phyloP scores from a whole-genome alignment of 169 alveolate species.

The Eimeria falciformis region DNA sequence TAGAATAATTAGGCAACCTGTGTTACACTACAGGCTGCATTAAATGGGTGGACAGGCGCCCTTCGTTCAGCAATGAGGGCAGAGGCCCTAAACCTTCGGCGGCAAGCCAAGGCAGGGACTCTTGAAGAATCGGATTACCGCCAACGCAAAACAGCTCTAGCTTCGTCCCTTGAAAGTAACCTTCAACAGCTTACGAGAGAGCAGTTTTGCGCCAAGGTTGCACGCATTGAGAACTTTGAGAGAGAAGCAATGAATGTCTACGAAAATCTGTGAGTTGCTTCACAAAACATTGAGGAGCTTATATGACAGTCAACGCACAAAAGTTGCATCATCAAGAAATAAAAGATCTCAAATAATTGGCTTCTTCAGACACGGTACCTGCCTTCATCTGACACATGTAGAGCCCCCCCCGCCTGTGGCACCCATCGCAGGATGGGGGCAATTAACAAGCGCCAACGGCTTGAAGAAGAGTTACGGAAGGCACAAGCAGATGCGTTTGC shows the following conservation, averaged over 20 bases:
- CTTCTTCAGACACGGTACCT: no score
- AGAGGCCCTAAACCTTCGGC: slow-evolving; percentile 54
- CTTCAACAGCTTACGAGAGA: slow-evolving; percentile 59
- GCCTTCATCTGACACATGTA: no score
- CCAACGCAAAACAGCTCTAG: slow-evolving; percentile 21
- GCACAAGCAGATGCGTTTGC: slow-evolving; percentile 48
- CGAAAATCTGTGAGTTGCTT: slow-evolving; percentile 7
- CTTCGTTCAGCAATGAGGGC: slow-evolving; percentile 45
- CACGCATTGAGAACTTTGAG: slow-evolving; percentile 55
- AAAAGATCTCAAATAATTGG: no score
- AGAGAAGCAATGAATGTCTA: slow-evolving; percentile 55
- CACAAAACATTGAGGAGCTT: not conserved
- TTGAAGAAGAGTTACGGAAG: slow-evolving; percentile 37
- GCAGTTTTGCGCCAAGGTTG: slow-evolving; percentile 43
- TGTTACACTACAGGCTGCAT: slow-evolving; percentile 71
- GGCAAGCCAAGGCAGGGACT: slow-evolving; percentile 56
- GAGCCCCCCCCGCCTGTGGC: no score
- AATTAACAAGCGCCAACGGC: slow-evolving; percentile 55
- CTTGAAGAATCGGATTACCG: slow-evolving; percentile 57
- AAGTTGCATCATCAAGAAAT: no score
- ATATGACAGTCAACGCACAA: no score
- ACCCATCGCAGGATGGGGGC: slow-evolving; percentile 46
- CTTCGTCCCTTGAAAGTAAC: slow-evolving; percentile 33
- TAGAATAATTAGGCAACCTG: no score
- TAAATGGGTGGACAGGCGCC: slow-evolving; percentile 51